Base-by-base conservation (phyloP, 1,284 basidiomycete species). In the Pisolithus thermaeus region DNA sequence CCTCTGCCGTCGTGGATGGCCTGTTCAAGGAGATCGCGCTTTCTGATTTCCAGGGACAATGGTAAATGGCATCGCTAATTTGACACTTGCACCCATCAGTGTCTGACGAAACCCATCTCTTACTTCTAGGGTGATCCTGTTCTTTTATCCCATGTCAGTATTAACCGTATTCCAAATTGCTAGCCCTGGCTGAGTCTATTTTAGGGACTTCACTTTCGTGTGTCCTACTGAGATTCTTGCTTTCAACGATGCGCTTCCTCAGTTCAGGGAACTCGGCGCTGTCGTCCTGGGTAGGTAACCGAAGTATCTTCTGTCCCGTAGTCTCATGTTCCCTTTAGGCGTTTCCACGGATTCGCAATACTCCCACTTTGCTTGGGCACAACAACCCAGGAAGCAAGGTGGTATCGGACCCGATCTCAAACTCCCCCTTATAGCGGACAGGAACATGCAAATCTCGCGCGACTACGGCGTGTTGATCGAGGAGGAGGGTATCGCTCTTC, bases 151-250 rank as follows among this genome's bases (percentile, higher is more conserved):
- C 30, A 81, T 91, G 87, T 84, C 63, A 52, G 80, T 68, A 2
- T 38, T 49, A 60, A 53, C 49, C n/a, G 20, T 20, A 36, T 30
- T 49, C 50, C 3, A 14, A 20, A 28, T 18, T 11, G 9, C 9
- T 47, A 50, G 27, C 52, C 16, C 11, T 25, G 23, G 42, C 27
- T 37, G 7, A 11, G 2, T n/a, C 44, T 4, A 1, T 12, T 45
- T 42, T 57, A 85, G 83, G 73, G 84, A 88, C 64, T 85, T 86
- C 68, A 90, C 86, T 46, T 90, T 93, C 63, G 91, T 94, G 61
- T 93, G 92, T 75, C 92, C 92, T 35, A 93, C 92, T 56, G 92
- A 95, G 71, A 93, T 95, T 65, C 81, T 94, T 43, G 92, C 92
- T 1, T 95, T 93, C 79, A 92, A 94, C 69, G 86, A 90, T 58